Conservation (phyloP, 441 rosid genomes). For the Biscutella laevigata region DNA sequence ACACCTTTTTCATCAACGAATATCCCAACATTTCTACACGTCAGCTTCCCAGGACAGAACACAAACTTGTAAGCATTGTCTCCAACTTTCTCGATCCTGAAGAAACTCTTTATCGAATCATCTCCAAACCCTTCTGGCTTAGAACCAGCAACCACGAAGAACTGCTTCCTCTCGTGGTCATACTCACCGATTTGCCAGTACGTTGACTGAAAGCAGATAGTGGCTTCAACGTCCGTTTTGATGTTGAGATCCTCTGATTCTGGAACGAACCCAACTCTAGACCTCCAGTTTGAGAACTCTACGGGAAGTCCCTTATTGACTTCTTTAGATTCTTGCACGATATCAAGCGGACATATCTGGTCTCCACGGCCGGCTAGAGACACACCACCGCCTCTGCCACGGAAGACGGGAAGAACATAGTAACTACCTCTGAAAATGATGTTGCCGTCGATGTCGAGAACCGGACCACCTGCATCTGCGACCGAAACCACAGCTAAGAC, state of each 20-base stretch:
- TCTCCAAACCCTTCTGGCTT: constrained; percentile 27
- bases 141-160: constrained; percentile 35
- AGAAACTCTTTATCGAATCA: constrained; percentile 34
- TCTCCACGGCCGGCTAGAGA: constrained; percentile 27
- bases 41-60: constrained; percentile 38
- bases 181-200: constrained; percentile 35
- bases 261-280: constrained; percentile 17
- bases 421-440: constrained; percentile 27
- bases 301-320: constrained; percentile 35
- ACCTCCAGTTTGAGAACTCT: constrained; percentile 30
- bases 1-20: constrained; percentile 30
- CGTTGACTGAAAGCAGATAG: constrained; percentile 31
- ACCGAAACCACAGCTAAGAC: constrained; percentile 1
- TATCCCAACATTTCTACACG: constrained; percentile 41
- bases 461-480: constrained; percentile 8
- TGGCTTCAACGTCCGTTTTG: constrained; percentile 17
- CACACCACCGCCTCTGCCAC: constrained; percentile 48
- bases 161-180: constrained; percentile 30
- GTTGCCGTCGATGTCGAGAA: constrained; percentile 32
- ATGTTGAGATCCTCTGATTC: constrained; percentile 39
- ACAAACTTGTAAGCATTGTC: constrained; percentile 37
- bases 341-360: constrained; percentile 18
- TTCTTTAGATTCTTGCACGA: constrained; percentile 37
- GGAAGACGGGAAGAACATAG: constrained; percentile 39
- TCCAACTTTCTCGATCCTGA: constrained; percentile 34